Base-by-base conservation (phyloP, 805 yeast species). In the Cyberlindnera lachancei region DNA sequence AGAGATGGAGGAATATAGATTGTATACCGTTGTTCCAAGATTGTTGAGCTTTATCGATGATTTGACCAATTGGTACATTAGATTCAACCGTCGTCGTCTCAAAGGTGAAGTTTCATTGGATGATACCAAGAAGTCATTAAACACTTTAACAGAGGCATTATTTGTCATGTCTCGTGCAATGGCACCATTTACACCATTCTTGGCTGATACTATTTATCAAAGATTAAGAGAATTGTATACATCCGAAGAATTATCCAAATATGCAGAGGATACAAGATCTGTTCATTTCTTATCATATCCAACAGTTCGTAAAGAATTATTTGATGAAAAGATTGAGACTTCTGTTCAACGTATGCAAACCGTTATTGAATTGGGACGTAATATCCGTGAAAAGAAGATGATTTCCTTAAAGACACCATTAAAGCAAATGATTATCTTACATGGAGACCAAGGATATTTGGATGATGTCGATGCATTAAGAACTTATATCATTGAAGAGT, bases 171-270 rank as follows among this genome's bases (percentile, higher is more conserved):
- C 76, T 31, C 78, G 96, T 57, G 94, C 95, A 30, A 90, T 92
- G 96, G 97, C 97, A 37, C 98, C 99, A 45, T 92, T 92, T 66
- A 88, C 97, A 33, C 99, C 99, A 44, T 94, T 80, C 71, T 69
- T 94, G 59, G 69, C 97, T 30, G 99, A 92, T 53, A 75, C 74
- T 52, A 83, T 92, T 48, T 92, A 88, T 64, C 80, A 75, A 55
- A 77, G 74, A 59, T 64, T 92, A 63, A 73, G 68, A 53, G 65
- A 63, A 29, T 75, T 63, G 46, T 80, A 79, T 61, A 59, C 71
- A n/a, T 71, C 67, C 13, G 78, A 70, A 25, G 72, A 72, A 17
- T 66, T 83, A 59, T 57, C 62, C 36, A 45, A 56, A 27, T 73
- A 57, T 41, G 58, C 68, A 40, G 59, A 64, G 42, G 94, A 87